A percentile compares a stretch with the other conserved stretches of the same genome.
These are phyloP conservation scores for Herpetomonas samuelpessoai DNA, from an alignment of 208 protist species.

Conservation along the genomic window DNA sequence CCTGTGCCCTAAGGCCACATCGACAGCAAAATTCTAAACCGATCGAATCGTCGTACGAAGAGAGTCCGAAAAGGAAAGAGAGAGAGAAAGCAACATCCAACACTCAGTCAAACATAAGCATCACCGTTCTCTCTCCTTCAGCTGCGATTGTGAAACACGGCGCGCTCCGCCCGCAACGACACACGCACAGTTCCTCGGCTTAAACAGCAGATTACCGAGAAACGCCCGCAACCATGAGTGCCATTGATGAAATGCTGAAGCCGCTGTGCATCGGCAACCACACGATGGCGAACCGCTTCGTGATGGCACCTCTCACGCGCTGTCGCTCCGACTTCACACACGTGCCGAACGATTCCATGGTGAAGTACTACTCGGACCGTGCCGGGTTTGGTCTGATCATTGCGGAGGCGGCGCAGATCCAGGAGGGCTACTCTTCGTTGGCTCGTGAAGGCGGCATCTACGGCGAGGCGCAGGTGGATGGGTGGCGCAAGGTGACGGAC, in stretches of 20 bases:
- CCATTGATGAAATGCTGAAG: neutral
- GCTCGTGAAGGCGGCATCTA: neutral
- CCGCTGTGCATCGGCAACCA: neutral
- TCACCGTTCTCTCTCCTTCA: neutral
- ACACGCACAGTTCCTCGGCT: no score
- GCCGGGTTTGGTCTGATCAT: neutral
- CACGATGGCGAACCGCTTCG: conserved; percentile 1
- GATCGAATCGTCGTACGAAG: no score
- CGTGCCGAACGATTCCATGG: neutral
- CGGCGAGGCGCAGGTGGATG: neutral
- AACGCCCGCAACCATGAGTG: neutral
- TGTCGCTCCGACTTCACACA: neutral
- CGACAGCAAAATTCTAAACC: no score
- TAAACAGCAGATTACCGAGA: no score
- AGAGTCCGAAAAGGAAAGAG: no score
- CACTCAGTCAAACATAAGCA: no score
- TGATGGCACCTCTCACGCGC: neutral
- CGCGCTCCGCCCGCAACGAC: neutral
- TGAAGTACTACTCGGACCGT: neutral
- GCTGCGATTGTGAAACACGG: neutral
- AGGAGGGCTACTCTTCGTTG: neutral
- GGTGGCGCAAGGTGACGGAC: neutral
- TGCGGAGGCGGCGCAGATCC: neutral
- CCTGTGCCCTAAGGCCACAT: no score
- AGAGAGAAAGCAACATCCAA: no score